A percentile compares a stretch with the other conserved stretches of the same genome.
Evolutionary conservation across 2,329 filamentous ascomycete species (phyloP).

Genomic region (Ophiosphaerella herpotricha): DNA sequence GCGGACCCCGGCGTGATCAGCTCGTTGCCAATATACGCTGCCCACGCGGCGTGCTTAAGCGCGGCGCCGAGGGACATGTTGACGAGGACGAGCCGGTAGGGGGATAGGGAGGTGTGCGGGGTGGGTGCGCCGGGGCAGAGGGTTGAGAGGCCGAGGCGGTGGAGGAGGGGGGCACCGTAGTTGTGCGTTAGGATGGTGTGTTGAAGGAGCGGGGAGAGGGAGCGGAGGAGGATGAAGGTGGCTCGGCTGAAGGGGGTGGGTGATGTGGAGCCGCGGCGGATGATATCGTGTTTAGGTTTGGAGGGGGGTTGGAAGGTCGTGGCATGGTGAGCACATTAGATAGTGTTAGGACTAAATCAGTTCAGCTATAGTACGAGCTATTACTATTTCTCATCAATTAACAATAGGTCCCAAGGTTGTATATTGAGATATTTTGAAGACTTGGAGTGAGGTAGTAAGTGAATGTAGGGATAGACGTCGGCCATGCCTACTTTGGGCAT

Average conservation of each 20-base stretch:
- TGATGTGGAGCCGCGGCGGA: conserved; percentile 49
- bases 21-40: conserved; percentile 54
- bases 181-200: conserved; percentile 55
- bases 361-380: too few species aligned
- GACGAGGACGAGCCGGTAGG: conserved; percentile 57
- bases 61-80: conserved; percentile 58
- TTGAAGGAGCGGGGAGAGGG: conserved; percentile 54
- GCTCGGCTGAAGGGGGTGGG: conserved; percentile 46
- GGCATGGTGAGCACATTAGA: too few species aligned
- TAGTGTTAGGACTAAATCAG: too few species aligned
- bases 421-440: too few species aligned
- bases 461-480: background rate
- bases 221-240: conserved; percentile 53
- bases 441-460: too few species aligned
- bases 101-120: conserved; percentile 56
- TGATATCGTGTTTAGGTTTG: conserved; percentile 41
- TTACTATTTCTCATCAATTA: too few species aligned
- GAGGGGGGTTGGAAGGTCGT: conserved; percentile 1
- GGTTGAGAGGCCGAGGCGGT: conserved; percentile 51
- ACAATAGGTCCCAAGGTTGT: too few species aligned
- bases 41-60: conserved; percentile 63
- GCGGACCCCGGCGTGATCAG: conserved; percentile 54
- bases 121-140: conserved; percentile 50
- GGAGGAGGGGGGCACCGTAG: conserved; percentile 50
- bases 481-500: background rate